Base-by-base conservation (phyloP, 805 yeast genomes). In the Saccharomyces kudriavzevii region DNA sequence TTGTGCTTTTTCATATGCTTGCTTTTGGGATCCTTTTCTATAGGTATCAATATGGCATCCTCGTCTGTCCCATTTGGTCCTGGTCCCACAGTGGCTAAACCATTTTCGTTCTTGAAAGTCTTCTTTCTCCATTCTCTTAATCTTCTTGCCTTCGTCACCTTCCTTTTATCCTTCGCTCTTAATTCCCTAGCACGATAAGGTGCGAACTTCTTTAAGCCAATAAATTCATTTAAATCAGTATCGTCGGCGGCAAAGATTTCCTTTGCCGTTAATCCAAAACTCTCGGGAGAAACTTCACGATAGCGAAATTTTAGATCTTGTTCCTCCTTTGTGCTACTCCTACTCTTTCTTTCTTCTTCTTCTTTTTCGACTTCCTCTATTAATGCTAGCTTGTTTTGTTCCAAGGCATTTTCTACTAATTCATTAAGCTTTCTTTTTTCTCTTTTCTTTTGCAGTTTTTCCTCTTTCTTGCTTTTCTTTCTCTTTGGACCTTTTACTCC, bases 201-300 rank as follows among this genome's bases (percentile, higher is more conserved):
- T 0, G 98, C 97, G 60, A 94, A 83, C 70, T 91, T 91, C 75
- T 92, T 92, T 62, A 94, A 74, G 24, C 97, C 94, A 54, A 90
- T 84, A 63, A 77, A 90, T 53, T 84, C 85, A 70, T 94, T 94
- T 69, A 94, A 76, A 49, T 85, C 87, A 56, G 79, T 77, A 68
- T 94, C 99, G 64, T 88, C 92, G 13, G 99, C 99, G 54, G 89
- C 73, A 52, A 94, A 75, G 49, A 94, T 94, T 62, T 94, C 99
- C 57, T 94, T 78, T 0, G 94, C 79, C 0, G 87, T 77, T 49
- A 94, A 76, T 11, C 98, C 98, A 72, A 81, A 94, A 9, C 90
- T 74, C 64, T 94, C 98, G 8, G 99, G 97, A 0, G 96, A 90
- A 3, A 94, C 98, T 62, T 90, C 96, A 63, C 97, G 81, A 67